Percentiles rank a stretch among this genome's conserved stretches.
Conservation (phyloP, 441 rosid genomes). For the Manihot esculenta region DNA sequence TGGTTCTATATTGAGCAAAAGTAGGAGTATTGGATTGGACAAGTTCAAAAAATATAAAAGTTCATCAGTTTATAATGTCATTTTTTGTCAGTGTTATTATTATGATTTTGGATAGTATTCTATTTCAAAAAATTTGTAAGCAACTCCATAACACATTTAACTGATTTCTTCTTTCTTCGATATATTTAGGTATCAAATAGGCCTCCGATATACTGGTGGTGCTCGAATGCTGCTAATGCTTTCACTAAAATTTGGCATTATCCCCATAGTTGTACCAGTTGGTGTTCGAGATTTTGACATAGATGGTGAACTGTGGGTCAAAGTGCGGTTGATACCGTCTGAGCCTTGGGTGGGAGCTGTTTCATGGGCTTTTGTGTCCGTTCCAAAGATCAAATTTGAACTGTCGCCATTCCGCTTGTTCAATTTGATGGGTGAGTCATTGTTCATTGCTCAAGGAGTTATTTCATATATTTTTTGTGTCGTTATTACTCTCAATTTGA, state of each 20-base stretch:
- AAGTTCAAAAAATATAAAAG: neutral
- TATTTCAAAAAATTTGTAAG: neutral
- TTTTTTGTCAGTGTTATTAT: neutral
- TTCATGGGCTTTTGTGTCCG: slow-evolving; percentile 93
- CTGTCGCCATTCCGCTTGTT: slow-evolving; percentile 88
- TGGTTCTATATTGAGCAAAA: neutral
- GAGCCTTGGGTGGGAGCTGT: slow-evolving; percentile 96
- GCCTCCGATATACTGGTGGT: slow-evolving; percentile 91
- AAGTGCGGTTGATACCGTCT: slow-evolving; percentile 77
- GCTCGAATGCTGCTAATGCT: slow-evolving; percentile 90
- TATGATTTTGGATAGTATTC: no score
- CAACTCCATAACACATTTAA: slow-evolving; percentile 3
- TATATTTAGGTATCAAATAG: slow-evolving; percentile 82
- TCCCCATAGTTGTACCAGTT: slow-evolving; percentile 83
- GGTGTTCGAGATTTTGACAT: slow-evolving; percentile 92
- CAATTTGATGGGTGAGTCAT: slow-evolving; percentile 90
- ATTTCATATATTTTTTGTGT: neutral
- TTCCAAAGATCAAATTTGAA: slow-evolving; percentile 92
- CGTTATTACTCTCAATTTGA: neutral
- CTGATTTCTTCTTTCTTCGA: slow-evolving; percentile 18
- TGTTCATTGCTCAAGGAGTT: no score
- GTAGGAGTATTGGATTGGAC: neutral
- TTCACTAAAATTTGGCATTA: slow-evolving; percentile 72
- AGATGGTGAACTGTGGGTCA: slow-evolving; percentile 99
- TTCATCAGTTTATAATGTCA: neutral